Evolutionary conservation across 805 yeast genomes (phyloP).

Genomic region (Groenewaldozyma tartarivorans): DNA sequence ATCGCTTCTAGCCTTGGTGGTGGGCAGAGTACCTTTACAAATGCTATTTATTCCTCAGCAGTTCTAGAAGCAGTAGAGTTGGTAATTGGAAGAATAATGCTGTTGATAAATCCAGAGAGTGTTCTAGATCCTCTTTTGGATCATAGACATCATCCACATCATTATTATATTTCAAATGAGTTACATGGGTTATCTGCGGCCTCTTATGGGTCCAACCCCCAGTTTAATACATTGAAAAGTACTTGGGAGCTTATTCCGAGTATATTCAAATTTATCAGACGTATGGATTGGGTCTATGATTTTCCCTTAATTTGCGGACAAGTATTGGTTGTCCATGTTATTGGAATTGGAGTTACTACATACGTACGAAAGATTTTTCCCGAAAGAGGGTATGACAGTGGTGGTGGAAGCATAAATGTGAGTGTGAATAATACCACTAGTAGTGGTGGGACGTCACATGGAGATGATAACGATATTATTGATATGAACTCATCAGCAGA

Average conservation of each 20-base stretch:
- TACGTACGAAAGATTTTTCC: slow-evolving; percentile 22
- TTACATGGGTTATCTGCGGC: background rate
- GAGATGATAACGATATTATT: slow-evolving; percentile 1
- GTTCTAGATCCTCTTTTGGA: slow-evolving; percentile 1
- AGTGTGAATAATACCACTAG: background rate
- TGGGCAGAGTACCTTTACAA: slow-evolving; percentile 19
- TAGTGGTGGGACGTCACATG: slow-evolving; percentile 9
- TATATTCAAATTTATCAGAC: slow-evolving; percentile 14
- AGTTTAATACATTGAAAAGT: slow-evolving; percentile 15
- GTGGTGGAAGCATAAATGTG: slow-evolving; percentile 1
- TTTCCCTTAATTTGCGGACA: slow-evolving; percentile 20
- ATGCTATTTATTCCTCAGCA: slow-evolving; percentile 24
- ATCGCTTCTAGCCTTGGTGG: slow-evolving; percentile 27
- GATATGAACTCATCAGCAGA: slow-evolving; percentile 11
- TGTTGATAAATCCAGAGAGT: slow-evolving; percentile 2
- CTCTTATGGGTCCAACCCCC: background rate
- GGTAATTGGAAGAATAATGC: slow-evolving; percentile 11
- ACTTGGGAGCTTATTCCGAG: slow-evolving; percentile 17
- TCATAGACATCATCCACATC: background rate
- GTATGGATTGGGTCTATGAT: slow-evolving; percentile 22
- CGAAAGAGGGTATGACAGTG: slow-evolving; percentile 7
- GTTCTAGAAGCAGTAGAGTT: slow-evolving; percentile 17
- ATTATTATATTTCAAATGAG: slow-evolving; percentile 2
- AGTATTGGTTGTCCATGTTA: slow-evolving; percentile 26
- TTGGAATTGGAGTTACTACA: slow-evolving; percentile 23